Percentiles rank a stretch among this genome's conserved stretches.
phyloP scores from a whole-genome alignment of 2,329 filamentous ascomycete genomes.

The Calonectria honghensis region DNA sequence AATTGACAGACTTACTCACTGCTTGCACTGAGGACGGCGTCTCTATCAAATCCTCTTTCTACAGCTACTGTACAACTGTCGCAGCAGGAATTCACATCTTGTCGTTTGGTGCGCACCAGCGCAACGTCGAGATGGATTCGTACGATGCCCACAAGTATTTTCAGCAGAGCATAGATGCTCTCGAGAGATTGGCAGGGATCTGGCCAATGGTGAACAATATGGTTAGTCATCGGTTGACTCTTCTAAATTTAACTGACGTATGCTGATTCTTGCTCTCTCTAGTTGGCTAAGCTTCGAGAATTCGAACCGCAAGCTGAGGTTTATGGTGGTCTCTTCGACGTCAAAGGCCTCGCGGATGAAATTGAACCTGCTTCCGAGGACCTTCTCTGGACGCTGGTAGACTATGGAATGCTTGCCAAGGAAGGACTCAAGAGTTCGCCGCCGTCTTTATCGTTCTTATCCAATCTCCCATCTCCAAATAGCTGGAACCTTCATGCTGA shows the following conservation, averaged over 20 bases:
- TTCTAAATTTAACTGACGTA: no score
- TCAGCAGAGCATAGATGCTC: slow-evolving; percentile 25
- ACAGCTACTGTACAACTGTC: slow-evolving; percentile 39
- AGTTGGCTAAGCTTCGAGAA: slow-evolving; percentile 29
- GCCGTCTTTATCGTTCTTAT: slow-evolving; percentile 15
- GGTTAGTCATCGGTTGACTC: slow-evolving; percentile 1
- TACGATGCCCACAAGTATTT: slow-evolving; percentile 35
- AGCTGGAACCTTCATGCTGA: slow-evolving; percentile 30
- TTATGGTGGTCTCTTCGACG: slow-evolving; percentile 34
- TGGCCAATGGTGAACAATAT: slow-evolving; percentile 43
- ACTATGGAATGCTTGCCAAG: slow-evolving; percentile 38
- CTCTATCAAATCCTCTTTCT: slow-evolving; percentile 40
- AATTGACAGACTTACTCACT: slow-evolving; percentile 32
- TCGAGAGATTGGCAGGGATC: slow-evolving; percentile 28
- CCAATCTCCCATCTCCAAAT: slow-evolving; percentile 37
- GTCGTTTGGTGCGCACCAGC: slow-evolving; percentile 33
- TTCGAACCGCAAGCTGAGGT: slow-evolving; percentile 2
- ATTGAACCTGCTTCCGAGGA: slow-evolving; percentile 35
- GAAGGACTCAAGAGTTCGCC: slow-evolving; percentile 31
- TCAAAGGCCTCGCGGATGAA: slow-evolving; percentile 26
- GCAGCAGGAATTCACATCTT: slow-evolving; percentile 43
- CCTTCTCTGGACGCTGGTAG: slow-evolving; percentile 40
- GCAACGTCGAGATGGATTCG: slow-evolving; percentile 27
- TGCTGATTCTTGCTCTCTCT: background rate
- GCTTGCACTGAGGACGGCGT: slow-evolving; percentile 25